Percentiles rank a stretch among this genome's conserved stretches.
Evolutionary conservation across 371 early-diverging fungal genomes (phyloP).

Genomic region (Syncephalastrum monosporum): DNA sequence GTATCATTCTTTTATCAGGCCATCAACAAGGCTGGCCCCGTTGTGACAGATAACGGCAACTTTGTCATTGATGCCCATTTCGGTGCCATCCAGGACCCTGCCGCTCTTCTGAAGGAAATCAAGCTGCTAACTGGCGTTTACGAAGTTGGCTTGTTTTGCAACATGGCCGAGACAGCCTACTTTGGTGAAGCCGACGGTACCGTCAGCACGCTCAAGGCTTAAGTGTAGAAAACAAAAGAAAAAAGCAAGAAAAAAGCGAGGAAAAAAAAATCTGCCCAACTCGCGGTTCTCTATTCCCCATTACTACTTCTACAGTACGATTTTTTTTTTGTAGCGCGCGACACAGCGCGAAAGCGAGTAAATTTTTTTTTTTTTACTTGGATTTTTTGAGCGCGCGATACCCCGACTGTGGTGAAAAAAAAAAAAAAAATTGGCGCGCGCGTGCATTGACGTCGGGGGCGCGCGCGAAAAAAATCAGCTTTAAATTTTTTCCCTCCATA

Average conservation of each 20-base stretch:
- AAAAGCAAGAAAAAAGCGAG: not conserved
- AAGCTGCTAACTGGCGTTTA: constrained; percentile 82
- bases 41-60: constrained; percentile 95
- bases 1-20: constrained; percentile 2
- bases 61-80: constrained; percentile 87
- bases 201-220: constrained; percentile 20
- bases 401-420: no score
- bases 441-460: no score
- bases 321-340: no score
- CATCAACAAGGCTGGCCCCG: constrained; percentile 87
- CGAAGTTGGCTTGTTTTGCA: constrained; percentile 90
- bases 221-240: constrained; percentile 3
- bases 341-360: no score
- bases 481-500: no score
- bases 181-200: constrained; percentile 80
- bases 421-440: no score
- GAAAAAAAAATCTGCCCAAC: not conserved
- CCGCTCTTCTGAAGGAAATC: constrained; percentile 53
- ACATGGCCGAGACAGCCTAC: constrained; percentile 81
- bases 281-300: no score
- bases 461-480: no score
- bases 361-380: no score
- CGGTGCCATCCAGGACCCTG: constrained; percentile 67
- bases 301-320: no score
- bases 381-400: no score